A percentile compares a stretch with the other conserved stretches of the same genome.
Evolutionary conservation across 805 yeast genomes (phyloP).

Genomic region (Candida ulmi): DNA sequence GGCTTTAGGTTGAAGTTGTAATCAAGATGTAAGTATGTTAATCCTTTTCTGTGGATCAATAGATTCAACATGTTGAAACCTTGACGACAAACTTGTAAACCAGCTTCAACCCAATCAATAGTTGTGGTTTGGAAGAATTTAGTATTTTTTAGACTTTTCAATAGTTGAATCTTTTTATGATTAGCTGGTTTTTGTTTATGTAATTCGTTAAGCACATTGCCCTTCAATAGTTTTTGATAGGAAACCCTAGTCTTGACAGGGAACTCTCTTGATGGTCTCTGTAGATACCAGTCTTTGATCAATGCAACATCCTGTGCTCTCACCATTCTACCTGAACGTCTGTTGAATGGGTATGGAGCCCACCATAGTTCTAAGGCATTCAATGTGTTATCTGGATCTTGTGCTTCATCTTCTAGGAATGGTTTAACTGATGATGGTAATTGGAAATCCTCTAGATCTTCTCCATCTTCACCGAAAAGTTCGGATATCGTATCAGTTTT

Average conservation of each 20-base stretch:
- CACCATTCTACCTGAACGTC: slow-evolving; percentile 61
- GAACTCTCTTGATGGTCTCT: slow-evolving; percentile 52
- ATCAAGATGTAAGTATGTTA: slow-evolving; percentile 89
- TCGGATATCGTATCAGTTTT: slow-evolving; percentile 18
- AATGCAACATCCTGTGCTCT: slow-evolving; percentile 90
- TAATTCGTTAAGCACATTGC: slow-evolving; percentile 64
- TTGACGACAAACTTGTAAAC: slow-evolving; percentile 86
- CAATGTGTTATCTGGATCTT: slow-evolving; percentile 41
- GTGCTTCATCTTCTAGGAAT: slow-evolving; percentile 38
- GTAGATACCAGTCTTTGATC: slow-evolving; percentile 75
- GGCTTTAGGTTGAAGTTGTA: slow-evolving; percentile 95
- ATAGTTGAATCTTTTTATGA: slow-evolving; percentile 48
- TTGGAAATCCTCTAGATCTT: slow-evolving; percentile 33
- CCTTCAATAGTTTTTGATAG: slow-evolving; percentile 82
- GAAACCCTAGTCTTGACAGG: slow-evolving; percentile 82
- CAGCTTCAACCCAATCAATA: slow-evolving; percentile 98
- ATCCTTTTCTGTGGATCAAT: slow-evolving; percentile 82
- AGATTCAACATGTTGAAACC: slow-evolving; percentile 92
- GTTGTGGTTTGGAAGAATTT: slow-evolving; percentile 88
- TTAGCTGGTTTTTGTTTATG: slow-evolving; percentile 40
- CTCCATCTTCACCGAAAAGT: slow-evolving; percentile 25
- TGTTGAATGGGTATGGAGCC: slow-evolving; percentile 84
- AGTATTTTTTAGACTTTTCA: slow-evolving; percentile 66
- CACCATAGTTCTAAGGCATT: slow-evolving; percentile 64
- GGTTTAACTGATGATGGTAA: slow-evolving; percentile 45